Evolutionary conservation across 2,329 filamentous ascomycete genomes (phyloP).

Genomic region (Malbranchea cinnamomea): DNA sequence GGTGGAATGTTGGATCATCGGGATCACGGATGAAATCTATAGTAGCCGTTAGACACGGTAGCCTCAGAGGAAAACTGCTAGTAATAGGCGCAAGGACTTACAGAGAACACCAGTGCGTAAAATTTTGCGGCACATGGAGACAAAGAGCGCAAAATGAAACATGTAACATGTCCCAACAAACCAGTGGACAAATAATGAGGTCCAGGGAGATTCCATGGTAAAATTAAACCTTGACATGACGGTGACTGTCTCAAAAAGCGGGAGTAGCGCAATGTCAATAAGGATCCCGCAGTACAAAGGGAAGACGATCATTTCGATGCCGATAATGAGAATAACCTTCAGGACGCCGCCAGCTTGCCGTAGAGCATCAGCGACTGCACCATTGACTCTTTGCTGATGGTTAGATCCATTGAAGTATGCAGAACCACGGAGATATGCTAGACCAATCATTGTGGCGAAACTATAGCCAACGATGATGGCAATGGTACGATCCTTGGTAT

Average conservation of each 20-base stretch:
- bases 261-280: slow-evolving; percentile 74
- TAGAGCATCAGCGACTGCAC: slow-evolving; percentile 58
- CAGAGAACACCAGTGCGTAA: slow-evolving; percentile 88
- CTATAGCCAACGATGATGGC: slow-evolving; percentile 72
- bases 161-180: slow-evolving; percentile 98
- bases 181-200: slow-evolving; percentile 94
- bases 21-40: slow-evolving; percentile 91
- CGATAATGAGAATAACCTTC: slow-evolving; percentile 96
- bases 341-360: slow-evolving; percentile 91
- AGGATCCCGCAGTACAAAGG: slow-evolving; percentile 89
- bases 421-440: slow-evolving; percentile 63
- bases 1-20: slow-evolving; percentile 95
- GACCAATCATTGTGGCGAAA: slow-evolving; percentile 57
- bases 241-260: slow-evolving; percentile 71
- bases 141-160: slow-evolving; percentile 98
- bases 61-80: background rate
- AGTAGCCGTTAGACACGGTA: slow-evolving; percentile 6
- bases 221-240: slow-evolving; percentile 65
- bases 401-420: slow-evolving; percentile 48
- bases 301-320: slow-evolving; percentile 97
- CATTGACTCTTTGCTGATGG: slow-evolving; percentile 48
- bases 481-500: slow-evolving; percentile 49
- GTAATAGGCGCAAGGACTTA: slow-evolving; percentile 32
- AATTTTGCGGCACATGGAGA: slow-evolving; percentile 97
- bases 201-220: slow-evolving; percentile 63